phyloP scores from a whole-genome alignment of 345 rosid species.

The Linum lewisii region DNA sequence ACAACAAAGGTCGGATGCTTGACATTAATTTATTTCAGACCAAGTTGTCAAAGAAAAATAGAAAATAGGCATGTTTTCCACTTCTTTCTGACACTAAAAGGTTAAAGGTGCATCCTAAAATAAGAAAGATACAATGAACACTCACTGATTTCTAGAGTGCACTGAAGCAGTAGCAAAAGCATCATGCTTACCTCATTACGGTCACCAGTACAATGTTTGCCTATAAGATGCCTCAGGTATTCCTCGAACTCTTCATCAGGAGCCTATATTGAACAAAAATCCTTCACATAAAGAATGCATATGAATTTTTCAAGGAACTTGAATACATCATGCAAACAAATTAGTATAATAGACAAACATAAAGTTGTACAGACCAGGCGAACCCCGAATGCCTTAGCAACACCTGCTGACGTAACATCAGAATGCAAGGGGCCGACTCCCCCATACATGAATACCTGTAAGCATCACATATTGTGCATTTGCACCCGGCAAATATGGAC shows the following conservation, averaged over 20 bases:
- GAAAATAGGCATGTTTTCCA: too few species aligned
- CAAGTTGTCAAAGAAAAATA: too few species aligned
- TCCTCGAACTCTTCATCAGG: constrained; percentile 99
- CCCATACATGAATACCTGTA: constrained; percentile 77
- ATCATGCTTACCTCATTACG: constrained; percentile 65
- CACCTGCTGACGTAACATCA: constrained; percentile 84
- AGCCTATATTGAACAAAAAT: constrained; percentile 43
- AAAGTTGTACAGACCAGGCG: constrained; percentile 49
- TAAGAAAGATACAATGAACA: too few species aligned
- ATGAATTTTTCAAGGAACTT: constrained; percentile 5
- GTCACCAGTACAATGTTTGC: constrained; percentile 75
- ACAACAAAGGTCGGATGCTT: too few species aligned
- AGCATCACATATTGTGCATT: constrained; percentile 11
- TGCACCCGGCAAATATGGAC: constrained; percentile 3
- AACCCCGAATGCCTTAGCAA: constrained; percentile 98
- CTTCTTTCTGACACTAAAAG: too few species aligned
- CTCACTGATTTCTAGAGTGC: too few species aligned
- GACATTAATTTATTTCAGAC: too few species aligned
- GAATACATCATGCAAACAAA: background rate
- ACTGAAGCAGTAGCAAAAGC: background rate
- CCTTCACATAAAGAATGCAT: constrained; percentile 7
- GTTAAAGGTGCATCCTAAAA: too few species aligned
- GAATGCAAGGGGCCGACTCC: constrained; percentile 95
- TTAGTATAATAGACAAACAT: too few species aligned
- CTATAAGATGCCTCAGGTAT: constrained; percentile 64